Base-by-base conservation (phyloP, 2,329 filamentous ascomycete species). In the Aspergillus sp. region DNA sequence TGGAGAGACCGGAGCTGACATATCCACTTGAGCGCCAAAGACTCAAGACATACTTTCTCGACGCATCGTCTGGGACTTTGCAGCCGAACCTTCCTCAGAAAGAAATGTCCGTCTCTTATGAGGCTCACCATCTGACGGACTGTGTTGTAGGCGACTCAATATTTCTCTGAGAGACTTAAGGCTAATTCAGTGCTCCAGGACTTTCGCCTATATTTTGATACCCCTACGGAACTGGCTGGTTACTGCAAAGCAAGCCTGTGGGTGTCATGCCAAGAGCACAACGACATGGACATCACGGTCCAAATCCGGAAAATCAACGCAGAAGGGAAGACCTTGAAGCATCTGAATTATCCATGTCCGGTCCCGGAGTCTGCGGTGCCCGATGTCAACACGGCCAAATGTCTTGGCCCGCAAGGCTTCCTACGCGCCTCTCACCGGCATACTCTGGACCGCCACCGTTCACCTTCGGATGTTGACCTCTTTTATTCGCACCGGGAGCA, bases 191-290 rank as follows among this genome's bases (percentile, higher is more conserved):
- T 10, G 11, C 9, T n/a, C 14, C 34, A 38, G 34, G 34, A 38
- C 6, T 38, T 38, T 38, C 5, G 14, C n/a, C 34, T 38, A 17
- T n/a, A 38, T n/a, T 38, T 38, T 17, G 16, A 16, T 38, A 17
- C 14, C 11, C 16, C 14, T 13, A 54, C 52, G 3, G 42, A 47
- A 6, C 5, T 54, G 6, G 38, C 34, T 6, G 52, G 52, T 1
- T 43, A 36, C 38, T 10, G 45, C 3, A 34, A 23, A 20, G 48
- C 40, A 3, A 29, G 20, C 5, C 41, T 55, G 2, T 55, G 32
- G 20, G 20, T 55, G 13, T 55, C 53, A 17, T 48, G 44, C 23
- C 19, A 29, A 3, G 38, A 45, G 5, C 31, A 46, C 11, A 25
- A 44, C 2, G 49, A 55, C 41, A 23, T 55, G 16, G 34, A 38